Base-by-base conservation (phyloP, 805 yeast species). In the Naumovozyma dairenensis region DNA sequence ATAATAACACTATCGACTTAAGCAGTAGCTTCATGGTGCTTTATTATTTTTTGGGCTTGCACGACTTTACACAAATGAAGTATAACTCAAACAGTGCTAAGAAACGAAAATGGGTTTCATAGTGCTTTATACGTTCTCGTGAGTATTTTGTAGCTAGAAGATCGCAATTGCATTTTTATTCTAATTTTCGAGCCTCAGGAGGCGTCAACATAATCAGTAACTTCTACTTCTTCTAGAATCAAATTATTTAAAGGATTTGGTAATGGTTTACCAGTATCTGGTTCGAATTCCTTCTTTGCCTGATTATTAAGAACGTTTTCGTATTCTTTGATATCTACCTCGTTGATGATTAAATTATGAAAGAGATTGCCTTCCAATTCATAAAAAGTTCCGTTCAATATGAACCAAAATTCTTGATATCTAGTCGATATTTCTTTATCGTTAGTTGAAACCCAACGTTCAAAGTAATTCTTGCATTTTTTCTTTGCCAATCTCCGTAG, bases 191-290 rank as follows among this genome's bases (percentile, higher is more conserved):
- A 20, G 22, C 7, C 10, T 7, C 22, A 20, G 22, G 10, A 20
- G 22, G 10, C 7, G 22, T 38, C 29, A 4, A 40, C 22, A 32
- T 32, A 45, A 15, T 40, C 46, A 5, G 43, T 39, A 1, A 53
- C 48, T 31, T 54, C 53, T 4, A 53, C 49, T 35, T 53, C 55
- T 35, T 53, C 59, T 13, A 51, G 21, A 3, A 45, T 42, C 25
- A 54, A 27, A 31, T 52, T 52, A 12, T 14, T 26, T 22, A 41
- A 14, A 16, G 44, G 47, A 9, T 37, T 25, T 9, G 26, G 18
- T 12, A 44, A 26, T 5, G 14, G n/a, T 25, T 40, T 25, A 4
- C 35, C 34, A 5, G 36, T 38, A 3, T 10, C 19, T 4, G 40
- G 34, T 16, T 47, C 42, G 26, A 38, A 44, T 33, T 45, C 49